A percentile compares a stretch with the other conserved stretches of the same genome.
phyloP scores from a whole-genome alignment of 345 rosid genomes.

The Fremontodendron californicum region DNA sequence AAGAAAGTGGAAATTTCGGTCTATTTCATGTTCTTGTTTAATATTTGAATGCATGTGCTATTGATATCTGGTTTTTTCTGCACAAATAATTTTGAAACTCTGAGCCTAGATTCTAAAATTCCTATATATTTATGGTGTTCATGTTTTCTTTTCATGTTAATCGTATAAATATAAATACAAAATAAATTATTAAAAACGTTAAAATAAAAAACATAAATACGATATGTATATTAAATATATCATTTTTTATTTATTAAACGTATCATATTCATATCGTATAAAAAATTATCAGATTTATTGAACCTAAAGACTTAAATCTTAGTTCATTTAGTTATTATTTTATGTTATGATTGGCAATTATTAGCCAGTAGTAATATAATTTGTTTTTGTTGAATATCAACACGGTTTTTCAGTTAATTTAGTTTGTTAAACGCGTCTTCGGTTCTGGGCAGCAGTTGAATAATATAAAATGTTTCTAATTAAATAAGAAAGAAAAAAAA shows the following conservation, averaged over 20 bases:
- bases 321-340: too few relatives aligned
- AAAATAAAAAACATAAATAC: too few relatives aligned
- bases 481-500: not conserved
- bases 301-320: not conserved
- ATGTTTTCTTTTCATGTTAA: too few relatives aligned
- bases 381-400: conserved; percentile 20
- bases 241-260: too few relatives aligned
- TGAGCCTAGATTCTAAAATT: too few relatives aligned
- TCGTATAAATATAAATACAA: too few relatives aligned
- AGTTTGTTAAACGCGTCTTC: conserved; percentile 5
- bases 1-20: conserved; percentile 32
- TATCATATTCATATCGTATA: too few relatives aligned
- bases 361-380: not conserved
- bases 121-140: too few relatives aligned
- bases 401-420: conserved; percentile 20
- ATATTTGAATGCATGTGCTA: conserved; percentile 26
- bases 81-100: not conserved
- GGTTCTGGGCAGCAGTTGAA: not conserved
- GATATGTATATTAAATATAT: too few relatives aligned
- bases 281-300: too few relatives aligned
- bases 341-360: conserved; percentile 2
- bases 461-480: not conserved
- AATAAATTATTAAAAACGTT: too few relatives aligned
- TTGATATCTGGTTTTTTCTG: not conserved
- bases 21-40: conserved; percentile 27